Evolutionary conservation across 2,329 filamentous ascomycete species (phyloP), one percentile per base, ranked within the genome.

Genomic region (Zasmidium angulare): DNA sequence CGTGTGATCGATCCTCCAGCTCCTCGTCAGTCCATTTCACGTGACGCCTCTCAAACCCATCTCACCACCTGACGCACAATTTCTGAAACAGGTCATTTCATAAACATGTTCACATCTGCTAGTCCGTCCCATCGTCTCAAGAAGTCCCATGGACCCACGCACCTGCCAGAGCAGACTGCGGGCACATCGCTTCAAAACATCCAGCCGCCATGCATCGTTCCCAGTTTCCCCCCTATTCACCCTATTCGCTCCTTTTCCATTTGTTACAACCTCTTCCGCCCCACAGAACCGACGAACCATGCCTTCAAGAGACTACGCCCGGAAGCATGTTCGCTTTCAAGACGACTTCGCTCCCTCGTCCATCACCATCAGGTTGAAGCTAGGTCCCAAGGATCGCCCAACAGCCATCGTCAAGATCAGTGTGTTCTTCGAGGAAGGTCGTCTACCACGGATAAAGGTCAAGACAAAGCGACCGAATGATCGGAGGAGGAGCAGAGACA

Each of bases 401-500:
- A 67, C 68, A 2, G 60, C 63, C 24, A 58, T 71, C 21, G 56
- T 72, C 17, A 70, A 69, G 61, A 71, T 72, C 56, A 69, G 65
- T 22, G 63, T 72, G 2, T 56, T 62, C 17, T 72, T 72, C 47
- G 65, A 68, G 36, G 58, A 57, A 14, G 70, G 70, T 1, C 56
- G 54, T 17, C 55, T 72, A 29, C 70, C 70, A 2, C 59, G 67
- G 49, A 66, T 72, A 49, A 69, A 67, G 55, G 63, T 72, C 21
- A 66, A 65, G 43, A 70, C 68, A 10, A 64, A 67, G 46, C 64
- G 62, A 50, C 61, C 67, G 26, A 53, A 56, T 22, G 66, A 66
- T 48, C 53, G 56, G 47, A 61, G 59, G 47, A 61, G 66, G 53
- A 57, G 56, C 29, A 36, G 61, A 63, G 89, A 86, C 71, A 7